phyloP scores from a whole-genome alignment of 805 yeast species.

The Nakazawaea populi region DNA sequence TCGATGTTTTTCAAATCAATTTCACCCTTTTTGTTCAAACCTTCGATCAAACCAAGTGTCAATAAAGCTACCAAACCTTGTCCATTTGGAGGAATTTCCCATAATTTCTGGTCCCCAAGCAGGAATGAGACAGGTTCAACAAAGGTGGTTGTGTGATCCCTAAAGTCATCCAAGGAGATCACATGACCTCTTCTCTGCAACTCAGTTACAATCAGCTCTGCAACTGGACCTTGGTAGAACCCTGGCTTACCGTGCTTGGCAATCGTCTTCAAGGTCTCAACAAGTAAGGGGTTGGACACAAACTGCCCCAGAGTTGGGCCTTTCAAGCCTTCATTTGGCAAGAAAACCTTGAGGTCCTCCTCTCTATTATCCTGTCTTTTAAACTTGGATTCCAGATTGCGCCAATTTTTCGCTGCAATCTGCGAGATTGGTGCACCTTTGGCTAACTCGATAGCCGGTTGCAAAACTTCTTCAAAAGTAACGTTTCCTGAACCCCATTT shows the following conservation, averaged over 20 bases:
- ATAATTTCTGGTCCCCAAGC: constrained; percentile 48
- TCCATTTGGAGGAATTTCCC: constrained; percentile 86
- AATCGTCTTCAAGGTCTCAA: constrained; percentile 43
- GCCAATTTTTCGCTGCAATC: constrained; percentile 50
- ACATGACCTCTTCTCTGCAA: constrained; percentile 50
- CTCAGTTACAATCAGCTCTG: constrained; percentile 54
- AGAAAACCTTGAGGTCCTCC: constrained; percentile 23
- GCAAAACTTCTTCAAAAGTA: constrained; percentile 47
- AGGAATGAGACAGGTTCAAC: constrained; percentile 59
- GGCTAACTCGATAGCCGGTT: constrained; percentile 66
- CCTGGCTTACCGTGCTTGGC: constrained; percentile 57
- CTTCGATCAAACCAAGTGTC: constrained; percentile 60
- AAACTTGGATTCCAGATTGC: constrained; percentile 32
- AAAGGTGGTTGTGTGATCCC: constrained; percentile 50
- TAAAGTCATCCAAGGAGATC: constrained; percentile 49
- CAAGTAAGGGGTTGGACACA: constrained; percentile 45
- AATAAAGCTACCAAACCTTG: constrained; percentile 74
- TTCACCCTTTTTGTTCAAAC: constrained; percentile 38
- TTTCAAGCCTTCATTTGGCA: constrained; percentile 29
- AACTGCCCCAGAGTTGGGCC: constrained; percentile 59
- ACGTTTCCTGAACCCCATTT: constrained; percentile 72
- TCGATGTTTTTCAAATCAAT: constrained; percentile 36
- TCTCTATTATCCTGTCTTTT: constrained; percentile 26
- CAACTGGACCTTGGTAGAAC: constrained; percentile 67
- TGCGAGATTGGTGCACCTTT: constrained; percentile 65